A percentile compares a stretch with the other conserved stretches of the same genome.
Conservation (phyloP, 106 monocot genomes). For the Dioscorea zingiberensis region DNA sequence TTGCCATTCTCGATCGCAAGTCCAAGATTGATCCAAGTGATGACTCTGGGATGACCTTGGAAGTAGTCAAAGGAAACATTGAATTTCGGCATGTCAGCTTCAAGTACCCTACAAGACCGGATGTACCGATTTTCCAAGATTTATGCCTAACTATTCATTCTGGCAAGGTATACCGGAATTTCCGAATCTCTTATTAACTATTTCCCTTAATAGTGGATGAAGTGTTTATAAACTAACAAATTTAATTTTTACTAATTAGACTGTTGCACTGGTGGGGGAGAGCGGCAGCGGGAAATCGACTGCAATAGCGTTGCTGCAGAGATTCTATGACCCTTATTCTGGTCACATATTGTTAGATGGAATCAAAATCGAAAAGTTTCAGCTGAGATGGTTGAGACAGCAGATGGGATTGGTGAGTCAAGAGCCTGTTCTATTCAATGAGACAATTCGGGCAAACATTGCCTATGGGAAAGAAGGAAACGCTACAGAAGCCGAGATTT, state of each 20-base stretch:
- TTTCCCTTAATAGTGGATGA: too few relatives aligned
- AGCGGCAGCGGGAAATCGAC: conserved; percentile 21
- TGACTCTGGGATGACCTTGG: conserved; percentile 31
- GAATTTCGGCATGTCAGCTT: conserved; percentile 48
- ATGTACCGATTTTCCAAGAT: conserved; percentile 49
- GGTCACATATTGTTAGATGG: conserved; percentile 20
- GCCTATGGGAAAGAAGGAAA: conserved; percentile 20
- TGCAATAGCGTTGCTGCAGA: conserved; percentile 12
- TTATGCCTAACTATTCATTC: conserved; percentile 33
- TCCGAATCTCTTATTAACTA: too few relatives aligned
- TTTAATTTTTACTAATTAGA: conserved; percentile 2
- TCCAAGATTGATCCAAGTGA: conserved; percentile 48
- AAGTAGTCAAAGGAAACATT: conserved; percentile 33
- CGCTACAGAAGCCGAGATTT: conserved; percentile 11
- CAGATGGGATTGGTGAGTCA: conserved; percentile 23
- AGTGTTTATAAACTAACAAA: background rate
- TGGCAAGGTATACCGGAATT: conserved; percentile 27
- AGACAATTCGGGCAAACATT: conserved; percentile 19
- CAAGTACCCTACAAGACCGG: conserved; percentile 47
- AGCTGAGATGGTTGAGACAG: conserved; percentile 17
- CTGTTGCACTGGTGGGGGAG: conserved; percentile 16
- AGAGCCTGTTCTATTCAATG: conserved; percentile 13
- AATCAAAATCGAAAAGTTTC: conserved; percentile 15
- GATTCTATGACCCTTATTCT: conserved; percentile 17
- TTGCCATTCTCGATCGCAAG: conserved; percentile 44